Conservation (phyloP, 2,329 filamentous ascomycete genomes). For the Pseudogymnoascus sp. region DNA sequence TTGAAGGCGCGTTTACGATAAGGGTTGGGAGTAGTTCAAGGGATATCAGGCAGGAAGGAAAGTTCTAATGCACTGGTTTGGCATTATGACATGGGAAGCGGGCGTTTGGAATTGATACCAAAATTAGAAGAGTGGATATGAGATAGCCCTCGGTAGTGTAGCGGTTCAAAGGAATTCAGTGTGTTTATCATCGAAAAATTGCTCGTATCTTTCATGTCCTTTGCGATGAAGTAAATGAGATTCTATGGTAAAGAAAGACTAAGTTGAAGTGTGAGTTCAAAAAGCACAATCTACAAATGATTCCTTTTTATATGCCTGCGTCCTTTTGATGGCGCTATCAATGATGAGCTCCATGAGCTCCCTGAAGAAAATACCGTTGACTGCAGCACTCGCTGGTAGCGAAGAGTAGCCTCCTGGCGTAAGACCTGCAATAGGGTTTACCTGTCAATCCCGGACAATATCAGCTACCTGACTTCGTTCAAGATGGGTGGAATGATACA, state of each 20-base stretch:
- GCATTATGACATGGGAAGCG: not conserved
- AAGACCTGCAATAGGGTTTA: not conserved
- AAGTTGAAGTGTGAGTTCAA: not conserved
- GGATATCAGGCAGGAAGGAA: conserved; percentile 26
- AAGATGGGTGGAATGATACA: too few relatives aligned
- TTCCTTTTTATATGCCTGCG: not conserved
- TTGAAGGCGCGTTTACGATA: conserved; percentile 36
- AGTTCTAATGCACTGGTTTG: conserved; percentile 17
- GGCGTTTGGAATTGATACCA: not conserved
- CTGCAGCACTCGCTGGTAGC: not conserved
- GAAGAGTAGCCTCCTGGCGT: not conserved
- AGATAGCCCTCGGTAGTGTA: not conserved
- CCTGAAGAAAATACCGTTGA: not conserved
- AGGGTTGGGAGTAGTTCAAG: conserved; percentile 33
- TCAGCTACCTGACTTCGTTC: too few relatives aligned
- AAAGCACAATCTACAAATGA: not conserved
- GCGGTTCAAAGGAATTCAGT: too few relatives aligned
- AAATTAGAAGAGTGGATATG: not conserved
- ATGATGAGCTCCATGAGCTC: not conserved
- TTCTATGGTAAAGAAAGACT: not conserved
- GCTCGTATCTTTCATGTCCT: too few relatives aligned
- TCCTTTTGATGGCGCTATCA: not conserved
- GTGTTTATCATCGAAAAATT: too few relatives aligned
- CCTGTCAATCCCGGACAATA: too few relatives aligned
- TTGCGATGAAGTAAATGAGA: too few relatives aligned